Base-by-base conservation (phyloP, 2,329 filamentous ascomycete genomes). In the Tolypocladium cylindrosporum region DNA sequence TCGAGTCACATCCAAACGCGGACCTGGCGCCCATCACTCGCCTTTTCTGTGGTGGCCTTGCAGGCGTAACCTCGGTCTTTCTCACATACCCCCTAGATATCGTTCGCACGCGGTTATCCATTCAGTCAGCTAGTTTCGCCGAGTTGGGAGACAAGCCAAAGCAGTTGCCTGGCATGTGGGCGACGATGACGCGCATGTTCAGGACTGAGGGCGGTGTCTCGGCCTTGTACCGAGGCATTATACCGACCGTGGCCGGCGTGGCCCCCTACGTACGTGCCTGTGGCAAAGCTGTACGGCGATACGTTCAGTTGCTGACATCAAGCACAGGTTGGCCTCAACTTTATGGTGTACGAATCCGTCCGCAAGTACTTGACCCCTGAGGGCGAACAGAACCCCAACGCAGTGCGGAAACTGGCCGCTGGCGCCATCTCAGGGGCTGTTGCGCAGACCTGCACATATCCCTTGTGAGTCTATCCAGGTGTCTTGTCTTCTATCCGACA, bases 1-100 rank as follows among this genome's bases (percentile, higher is more conserved):
- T 94, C 65, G 91, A 96, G 70, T 73, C 82, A 52, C 79, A 84
- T 48, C 87, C 91, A 0, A 90, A 89, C 58, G 85, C 83, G 55
- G 87, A 91, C 36, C 78, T 97, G 60, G 80, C 81, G 21, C 85
- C 94, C 2, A 66, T 91, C 55, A 80, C 87, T 62, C 88, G 94
- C 57, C 81, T 99, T 7, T 68, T 91, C n/a, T 97, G 93, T 68
- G 94, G 94, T 72, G 94, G 91, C 48, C 77, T 91, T 57, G 94
- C 94, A 27, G 94, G 94, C 60, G 90, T 99, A 67, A 99, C 94
- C 1, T 99, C 94, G 13, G 94, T 99, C 59, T 89, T 90, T 59
- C 87, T 89, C 68, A 99, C 94, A 55, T 99, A 99, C 72, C 94
- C 94, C 16, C 87, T 99, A 64, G 94, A 99, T 70, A 99, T 99